A percentile compares a stretch with the other conserved stretches of the same genome.
Conservation (phyloP, 345 rosid genomes). For the Euphorbia peplus region DNA sequence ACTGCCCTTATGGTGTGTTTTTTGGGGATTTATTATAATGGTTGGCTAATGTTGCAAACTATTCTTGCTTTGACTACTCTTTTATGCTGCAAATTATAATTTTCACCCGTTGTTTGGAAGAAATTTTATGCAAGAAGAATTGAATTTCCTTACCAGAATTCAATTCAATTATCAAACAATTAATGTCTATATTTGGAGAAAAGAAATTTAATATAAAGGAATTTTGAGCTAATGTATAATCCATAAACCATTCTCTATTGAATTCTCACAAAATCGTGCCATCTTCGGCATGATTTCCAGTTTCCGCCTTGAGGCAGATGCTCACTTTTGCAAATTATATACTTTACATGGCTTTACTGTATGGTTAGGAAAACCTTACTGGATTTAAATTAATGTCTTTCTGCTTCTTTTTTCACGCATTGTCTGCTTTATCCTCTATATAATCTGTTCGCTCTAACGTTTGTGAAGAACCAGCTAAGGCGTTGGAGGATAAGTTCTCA, state of each 20-base stretch:
- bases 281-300: too few species aligned
- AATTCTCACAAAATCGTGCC: too few species aligned
- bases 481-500: neutral
- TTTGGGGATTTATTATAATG: neutral
- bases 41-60: neutral
- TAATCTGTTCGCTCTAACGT: neutral
- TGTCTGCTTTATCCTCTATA: neutral
- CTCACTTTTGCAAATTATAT: neutral
- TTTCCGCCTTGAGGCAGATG: neutral
- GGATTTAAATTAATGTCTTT: neutral
- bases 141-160: too few species aligned
- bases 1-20: neutral
- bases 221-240: too few species aligned
- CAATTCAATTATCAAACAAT: too few species aligned
- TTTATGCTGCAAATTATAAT: neutral
- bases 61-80: neutral
- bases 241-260: too few species aligned
- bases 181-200: too few species aligned
- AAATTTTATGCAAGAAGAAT: neutral
- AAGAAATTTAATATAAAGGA: too few species aligned
- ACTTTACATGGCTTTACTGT: too few species aligned
- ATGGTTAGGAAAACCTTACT: neutral
- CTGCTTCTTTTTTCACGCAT: neutral
- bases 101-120: neutral
- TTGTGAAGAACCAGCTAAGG: neutral